Percentiles rank a stretch among this genome's conserved stretches.
Evolutionary conservation across 495 filamentous ascomycete genomes (phyloP).

Genomic region (Lophiostoma macrostomum): DNA sequence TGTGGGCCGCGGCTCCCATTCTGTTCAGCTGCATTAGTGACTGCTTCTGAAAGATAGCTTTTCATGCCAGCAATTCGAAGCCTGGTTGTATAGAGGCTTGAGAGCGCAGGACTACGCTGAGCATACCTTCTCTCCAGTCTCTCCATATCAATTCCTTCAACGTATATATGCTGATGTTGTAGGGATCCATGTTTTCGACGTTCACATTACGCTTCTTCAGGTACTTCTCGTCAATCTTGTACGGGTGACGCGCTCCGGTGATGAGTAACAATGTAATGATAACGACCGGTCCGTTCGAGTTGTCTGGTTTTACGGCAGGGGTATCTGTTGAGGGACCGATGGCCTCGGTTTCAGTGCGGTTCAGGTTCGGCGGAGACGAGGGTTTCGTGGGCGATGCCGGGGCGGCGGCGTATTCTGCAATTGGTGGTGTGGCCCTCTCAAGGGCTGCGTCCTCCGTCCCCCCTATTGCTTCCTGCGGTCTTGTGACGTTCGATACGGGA

Average conservation of each 20-base stretch:
- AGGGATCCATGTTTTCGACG: conserved; percentile 75
- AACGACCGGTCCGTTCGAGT: conserved; percentile 35
- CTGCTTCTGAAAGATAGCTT: no score
- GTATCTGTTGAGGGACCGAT: conserved; percentile 42
- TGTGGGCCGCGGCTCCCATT: conserved; percentile 82
- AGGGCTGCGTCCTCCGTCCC: background rate
- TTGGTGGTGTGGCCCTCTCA: background rate
- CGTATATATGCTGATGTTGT: conserved; percentile 84
- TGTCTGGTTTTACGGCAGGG: conserved; percentile 27
- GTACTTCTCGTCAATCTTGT: conserved; percentile 83
- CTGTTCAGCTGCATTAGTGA: no score
- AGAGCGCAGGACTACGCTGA: no score
- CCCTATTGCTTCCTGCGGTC: no score
- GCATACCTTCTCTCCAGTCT: conserved; percentile 73
- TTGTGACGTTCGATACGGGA: background rate
- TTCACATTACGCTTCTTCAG: conserved; percentile 71
- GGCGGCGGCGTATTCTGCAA: background rate
- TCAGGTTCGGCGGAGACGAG: conserved; percentile 20
- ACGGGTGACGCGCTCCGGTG: conserved; percentile 79
- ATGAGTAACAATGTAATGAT: conserved; percentile 74
- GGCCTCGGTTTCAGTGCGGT: conserved; percentile 37
- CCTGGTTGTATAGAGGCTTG: no score
- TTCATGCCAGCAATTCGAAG: no score
- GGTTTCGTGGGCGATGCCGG: background rate
- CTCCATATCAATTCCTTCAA: conserved; percentile 87